phyloP scores from a whole-genome alignment of 495 filamentous ascomycete genomes.

The Aspergillus funiculosus region DNA sequence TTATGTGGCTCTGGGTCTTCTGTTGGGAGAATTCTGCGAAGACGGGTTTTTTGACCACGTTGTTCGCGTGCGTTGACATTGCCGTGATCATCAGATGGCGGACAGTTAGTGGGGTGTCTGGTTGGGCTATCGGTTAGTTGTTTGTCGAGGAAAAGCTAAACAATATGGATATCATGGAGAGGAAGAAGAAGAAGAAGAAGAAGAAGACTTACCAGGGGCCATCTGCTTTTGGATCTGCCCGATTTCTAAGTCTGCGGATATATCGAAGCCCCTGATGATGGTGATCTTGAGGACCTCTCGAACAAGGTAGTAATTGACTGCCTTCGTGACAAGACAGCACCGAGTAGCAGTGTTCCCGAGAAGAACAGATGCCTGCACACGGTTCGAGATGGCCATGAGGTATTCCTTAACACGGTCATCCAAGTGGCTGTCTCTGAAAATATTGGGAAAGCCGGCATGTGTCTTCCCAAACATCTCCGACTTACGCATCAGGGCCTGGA shows the following conservation, averaged over 20 bases:
- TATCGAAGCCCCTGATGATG: constrained; percentile 19
- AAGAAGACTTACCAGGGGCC: constrained; percentile 7
- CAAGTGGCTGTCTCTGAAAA: constrained; percentile 15
- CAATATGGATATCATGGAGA: not conserved
- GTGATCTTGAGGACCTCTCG: constrained; percentile 15
- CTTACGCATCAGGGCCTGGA: constrained; percentile 10
- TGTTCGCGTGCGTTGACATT: constrained; percentile 11
- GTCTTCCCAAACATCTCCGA: constrained; percentile 8
- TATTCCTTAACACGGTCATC: constrained; percentile 14
- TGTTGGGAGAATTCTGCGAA: constrained; percentile 19
- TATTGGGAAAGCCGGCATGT: constrained; percentile 14
- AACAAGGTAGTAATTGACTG: constrained; percentile 22
- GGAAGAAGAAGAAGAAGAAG: not conserved
- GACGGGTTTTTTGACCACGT: constrained; percentile 6
- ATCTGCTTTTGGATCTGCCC: constrained; percentile 14
- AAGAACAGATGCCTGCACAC: constrained; percentile 12
- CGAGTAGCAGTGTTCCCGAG: constrained; percentile 17
- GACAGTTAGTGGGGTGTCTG: constrained; percentile 13
- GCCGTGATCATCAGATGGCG: constrained; percentile 16
- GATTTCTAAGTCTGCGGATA: constrained; percentile 15
- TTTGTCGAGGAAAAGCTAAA: too few relatives aligned
- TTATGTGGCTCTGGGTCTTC: constrained; percentile 9
- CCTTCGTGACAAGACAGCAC: constrained; percentile 20
- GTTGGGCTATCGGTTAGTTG: not conserved
- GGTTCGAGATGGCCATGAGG: constrained; percentile 17